Percentiles rank a stretch among this genome's conserved stretches.
Conservation (phyloP, 768 basidiomycete genomes). For the Phaffia australis region DNA sequence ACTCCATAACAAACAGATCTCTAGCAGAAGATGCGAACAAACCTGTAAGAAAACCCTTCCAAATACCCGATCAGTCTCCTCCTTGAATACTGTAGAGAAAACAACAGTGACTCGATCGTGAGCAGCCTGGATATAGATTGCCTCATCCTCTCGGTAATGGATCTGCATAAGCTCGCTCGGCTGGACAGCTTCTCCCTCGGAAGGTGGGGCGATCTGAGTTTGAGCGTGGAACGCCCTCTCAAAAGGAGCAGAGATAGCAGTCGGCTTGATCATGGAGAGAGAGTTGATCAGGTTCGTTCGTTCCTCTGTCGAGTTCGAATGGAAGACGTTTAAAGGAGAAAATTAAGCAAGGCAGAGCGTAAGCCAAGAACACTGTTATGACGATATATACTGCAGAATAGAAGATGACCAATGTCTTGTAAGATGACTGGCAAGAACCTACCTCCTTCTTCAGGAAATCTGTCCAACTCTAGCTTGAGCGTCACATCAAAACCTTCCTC, state of each 20-base stretch:
- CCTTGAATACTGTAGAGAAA: slow-evolving; percentile 91
- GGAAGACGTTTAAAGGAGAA: slow-evolving; percentile 3
- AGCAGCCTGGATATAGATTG: slow-evolving; percentile 86
- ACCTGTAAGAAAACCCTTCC: slow-evolving; percentile 98
- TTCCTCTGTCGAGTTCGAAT: slow-evolving; percentile 46
- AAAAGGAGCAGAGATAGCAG: slow-evolving; percentile 88
- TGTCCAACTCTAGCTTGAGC: slow-evolving; percentile 74
- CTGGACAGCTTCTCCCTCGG: slow-evolving; percentile 44
- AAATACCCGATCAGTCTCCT: slow-evolving; percentile 93
- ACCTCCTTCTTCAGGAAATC: slow-evolving; percentile 73
- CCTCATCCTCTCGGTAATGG: slow-evolving; percentile 93
- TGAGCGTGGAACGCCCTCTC: slow-evolving; percentile 75
- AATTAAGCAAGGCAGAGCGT: background rate
- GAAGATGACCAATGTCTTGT: background rate
- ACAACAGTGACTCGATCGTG: slow-evolving; percentile 94
- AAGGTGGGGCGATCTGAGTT: slow-evolving; percentile 50
- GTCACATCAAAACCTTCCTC: slow-evolving; percentile 82
- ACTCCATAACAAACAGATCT: too few relatives aligned
- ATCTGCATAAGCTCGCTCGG: slow-evolving; percentile 81
- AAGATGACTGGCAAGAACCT: slow-evolving; percentile 30
- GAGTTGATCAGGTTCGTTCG: slow-evolving; percentile 70
- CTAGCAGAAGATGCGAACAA: slow-evolving; percentile 14
- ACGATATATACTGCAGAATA: background rate
- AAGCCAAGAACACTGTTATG: background rate
- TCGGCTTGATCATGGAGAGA: slow-evolving; percentile 76